phyloP scores from a whole-genome alignment of 129 eudicot genomes.

The Apium graveolens region DNA sequence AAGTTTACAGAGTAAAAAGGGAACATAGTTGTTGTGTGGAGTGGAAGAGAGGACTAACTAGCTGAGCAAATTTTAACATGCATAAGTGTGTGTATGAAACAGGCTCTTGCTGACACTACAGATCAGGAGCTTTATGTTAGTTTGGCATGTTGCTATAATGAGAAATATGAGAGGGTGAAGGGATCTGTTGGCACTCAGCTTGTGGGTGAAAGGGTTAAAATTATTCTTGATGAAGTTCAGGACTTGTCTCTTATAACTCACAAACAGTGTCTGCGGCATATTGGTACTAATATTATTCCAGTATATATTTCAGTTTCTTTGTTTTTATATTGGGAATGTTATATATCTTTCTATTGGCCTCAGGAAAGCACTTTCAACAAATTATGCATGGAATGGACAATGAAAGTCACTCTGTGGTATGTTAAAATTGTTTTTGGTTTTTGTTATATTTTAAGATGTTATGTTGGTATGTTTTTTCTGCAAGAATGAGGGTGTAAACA shows the following conservation, averaged over 20 bases:
- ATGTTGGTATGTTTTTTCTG: neutral
- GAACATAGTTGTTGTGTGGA: neutral
- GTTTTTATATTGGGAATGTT: conserved; percentile 2
- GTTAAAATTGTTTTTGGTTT: conserved; percentile 15
- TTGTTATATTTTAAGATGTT: neutral
- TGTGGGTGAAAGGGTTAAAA: conserved; percentile 78
- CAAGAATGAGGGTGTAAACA: neutral
- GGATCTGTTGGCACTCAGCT: conserved; percentile 98
- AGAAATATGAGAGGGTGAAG: conserved; percentile 50
- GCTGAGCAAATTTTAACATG: neutral
- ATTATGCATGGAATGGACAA: conserved; percentile 66
- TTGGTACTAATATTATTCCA: conserved; percentile 40
- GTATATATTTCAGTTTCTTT: neutral
- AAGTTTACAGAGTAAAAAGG: neutral
- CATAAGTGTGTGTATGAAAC: conserved; percentile 12
- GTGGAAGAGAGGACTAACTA: neutral
- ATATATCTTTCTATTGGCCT: conserved; percentile 6
- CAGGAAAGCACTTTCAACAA: conserved; percentile 79
- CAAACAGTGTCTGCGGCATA: conserved; percentile 58
- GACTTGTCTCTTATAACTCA: conserved; percentile 52
- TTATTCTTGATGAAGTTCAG: conserved; percentile 82
- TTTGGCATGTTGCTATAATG: conserved; percentile 65
- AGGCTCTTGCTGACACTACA: conserved; percentile 78
- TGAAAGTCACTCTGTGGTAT: conserved; percentile 56
- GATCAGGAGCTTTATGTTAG: conserved; percentile 78